phyloP scores from a whole-genome alignment of 148 eudicot genomes.

The Oxyria digyna region DNA sequence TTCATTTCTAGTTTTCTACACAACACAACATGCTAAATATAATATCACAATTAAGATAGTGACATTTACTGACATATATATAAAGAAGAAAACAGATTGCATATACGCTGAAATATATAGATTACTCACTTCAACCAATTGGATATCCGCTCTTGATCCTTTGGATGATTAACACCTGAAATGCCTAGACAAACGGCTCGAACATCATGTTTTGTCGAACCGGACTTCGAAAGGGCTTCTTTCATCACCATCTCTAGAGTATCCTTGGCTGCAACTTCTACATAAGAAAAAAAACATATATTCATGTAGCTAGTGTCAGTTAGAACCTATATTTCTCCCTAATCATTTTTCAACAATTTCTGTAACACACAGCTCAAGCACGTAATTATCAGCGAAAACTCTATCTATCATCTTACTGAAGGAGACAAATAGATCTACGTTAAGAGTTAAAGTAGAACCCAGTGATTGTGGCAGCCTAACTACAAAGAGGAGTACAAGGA shows the following conservation, averaged over 20 bases:
- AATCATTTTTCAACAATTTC: background rate
- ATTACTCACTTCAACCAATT: slow-evolving; percentile 50
- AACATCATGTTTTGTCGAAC: slow-evolving; percentile 38
- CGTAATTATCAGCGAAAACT: background rate
- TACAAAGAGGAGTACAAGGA: background rate
- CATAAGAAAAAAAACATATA: background rate
- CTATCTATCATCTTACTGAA: background rate
- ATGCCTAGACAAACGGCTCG: slow-evolving; percentile 67
- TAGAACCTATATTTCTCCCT: background rate
- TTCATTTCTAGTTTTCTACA: background rate
- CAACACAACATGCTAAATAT: background rate
- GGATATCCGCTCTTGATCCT: slow-evolving; percentile 48
- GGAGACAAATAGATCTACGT: background rate
- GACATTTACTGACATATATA: background rate
- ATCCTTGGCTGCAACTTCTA: slow-evolving; percentile 57
- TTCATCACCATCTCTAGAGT: slow-evolving; percentile 49
- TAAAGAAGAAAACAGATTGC: background rate
- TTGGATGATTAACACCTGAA: slow-evolving; percentile 70
- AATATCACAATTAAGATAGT: background rate
- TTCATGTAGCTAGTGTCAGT: background rate
- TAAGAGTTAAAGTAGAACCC: background rate
- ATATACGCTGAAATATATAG: background rate
- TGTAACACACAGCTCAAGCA: background rate
- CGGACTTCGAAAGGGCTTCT: slow-evolving; percentile 45
- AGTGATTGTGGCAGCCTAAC: background rate